Conservation (phyloP, 2,329 filamentous ascomycete species). For the Thermothelomyces thermophilus region DNA sequence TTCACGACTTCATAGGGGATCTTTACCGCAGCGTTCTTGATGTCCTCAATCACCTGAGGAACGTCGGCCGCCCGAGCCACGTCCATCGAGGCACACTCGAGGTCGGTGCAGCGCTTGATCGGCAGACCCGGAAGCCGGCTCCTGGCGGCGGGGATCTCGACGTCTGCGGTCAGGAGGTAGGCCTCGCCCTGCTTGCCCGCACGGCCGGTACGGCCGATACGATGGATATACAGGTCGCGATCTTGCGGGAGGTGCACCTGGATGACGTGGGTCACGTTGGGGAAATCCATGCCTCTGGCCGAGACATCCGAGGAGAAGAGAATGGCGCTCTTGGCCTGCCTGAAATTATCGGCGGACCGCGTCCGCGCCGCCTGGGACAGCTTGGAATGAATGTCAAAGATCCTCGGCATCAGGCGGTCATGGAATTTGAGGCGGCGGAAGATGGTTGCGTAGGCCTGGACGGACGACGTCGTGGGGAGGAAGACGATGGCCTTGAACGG, state of each 20-base stretch:
- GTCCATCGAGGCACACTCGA: constrained; percentile 49
- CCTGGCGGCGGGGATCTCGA: constrained; percentile 45
- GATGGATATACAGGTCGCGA: constrained; percentile 69
- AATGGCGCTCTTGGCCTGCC: constrained; percentile 53
- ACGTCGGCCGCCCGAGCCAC: constrained; percentile 41
- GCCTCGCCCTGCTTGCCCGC: constrained; percentile 67
- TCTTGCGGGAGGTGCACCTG: constrained; percentile 60
- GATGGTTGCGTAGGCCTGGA: constrained; percentile 56
- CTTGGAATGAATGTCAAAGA: constrained; percentile 68
- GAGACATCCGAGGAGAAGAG: constrained; percentile 75
- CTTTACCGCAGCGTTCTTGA: constrained; percentile 37
- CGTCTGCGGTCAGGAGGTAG: constrained; percentile 56
- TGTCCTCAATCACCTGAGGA: constrained; percentile 39
- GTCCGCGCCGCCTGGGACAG: constrained; percentile 67
- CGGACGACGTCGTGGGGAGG: constrained; percentile 71
- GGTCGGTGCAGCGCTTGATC: constrained; percentile 46
- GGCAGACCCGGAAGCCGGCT: constrained; percentile 52
- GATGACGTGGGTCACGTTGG: constrained; percentile 71
- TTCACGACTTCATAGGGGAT: constrained; percentile 38
- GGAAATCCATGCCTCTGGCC: constrained; percentile 78
- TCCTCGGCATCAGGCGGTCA: constrained; percentile 35
- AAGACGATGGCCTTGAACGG: constrained; percentile 98
- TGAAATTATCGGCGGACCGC: constrained; percentile 64
- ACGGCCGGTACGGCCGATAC: constrained; percentile 69
- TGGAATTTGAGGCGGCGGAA: constrained; percentile 43